Percentiles rank a stretch among this genome's conserved stretches.
These are phyloP conservation scores for Strobilomyces confusus DNA, from an alignment of 768 basidiomycete genomes.

Conservation along the genomic window DNA sequence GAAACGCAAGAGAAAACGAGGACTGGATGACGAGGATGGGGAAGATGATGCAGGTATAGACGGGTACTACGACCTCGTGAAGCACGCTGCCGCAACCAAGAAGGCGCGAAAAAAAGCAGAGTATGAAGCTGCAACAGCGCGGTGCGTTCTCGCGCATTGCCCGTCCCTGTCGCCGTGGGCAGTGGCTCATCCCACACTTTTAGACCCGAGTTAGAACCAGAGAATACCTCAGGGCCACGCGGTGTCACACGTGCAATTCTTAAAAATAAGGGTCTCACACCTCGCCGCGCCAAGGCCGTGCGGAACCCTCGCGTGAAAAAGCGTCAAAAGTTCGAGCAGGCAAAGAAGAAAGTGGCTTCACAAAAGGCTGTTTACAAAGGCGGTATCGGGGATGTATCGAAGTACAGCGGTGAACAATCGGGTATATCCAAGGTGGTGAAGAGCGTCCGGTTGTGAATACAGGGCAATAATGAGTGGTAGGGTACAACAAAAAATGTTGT, in stretches of 20 bases:
- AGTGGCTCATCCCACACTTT: conserved; percentile 1
- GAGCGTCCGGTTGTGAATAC: conserved; percentile 60
- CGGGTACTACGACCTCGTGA: conserved; percentile 90
- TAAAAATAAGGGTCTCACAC: conserved; percentile 92
- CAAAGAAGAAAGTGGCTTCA: conserved; percentile 85
- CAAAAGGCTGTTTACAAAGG: conserved; percentile 94
- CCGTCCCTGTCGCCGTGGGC: conserved; percentile 4
- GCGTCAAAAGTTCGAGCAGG: conserved; percentile 87
- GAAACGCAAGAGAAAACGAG: conserved; percentile 38
- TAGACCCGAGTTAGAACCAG: conserved; percentile 34
- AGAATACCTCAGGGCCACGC: conserved; percentile 68
- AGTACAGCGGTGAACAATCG: conserved; percentile 87
- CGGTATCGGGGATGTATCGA: conserved; percentile 65
- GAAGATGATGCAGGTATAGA: conserved; percentile 47
- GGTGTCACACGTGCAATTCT: conserved; percentile 87
- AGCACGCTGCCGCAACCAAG: conserved; percentile 62
- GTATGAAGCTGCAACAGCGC: conserved; percentile 63
- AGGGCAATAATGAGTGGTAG: conserved; percentile 1
- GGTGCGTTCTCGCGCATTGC: conserved; percentile 39
- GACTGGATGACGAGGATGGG: conserved; percentile 36
- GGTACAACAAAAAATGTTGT: conserved; percentile 9
- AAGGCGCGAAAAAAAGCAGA: conserved; percentile 79
- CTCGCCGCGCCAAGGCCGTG: conserved; percentile 80
- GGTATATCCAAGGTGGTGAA: conserved; percentile 92
- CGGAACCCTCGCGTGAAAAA: conserved; percentile 99